A percentile compares a stretch with the other conserved stretches of the same genome.
phyloP scores from a whole-genome alignment of 306 rosid genomes.

The Spatholobus suberectus region DNA sequence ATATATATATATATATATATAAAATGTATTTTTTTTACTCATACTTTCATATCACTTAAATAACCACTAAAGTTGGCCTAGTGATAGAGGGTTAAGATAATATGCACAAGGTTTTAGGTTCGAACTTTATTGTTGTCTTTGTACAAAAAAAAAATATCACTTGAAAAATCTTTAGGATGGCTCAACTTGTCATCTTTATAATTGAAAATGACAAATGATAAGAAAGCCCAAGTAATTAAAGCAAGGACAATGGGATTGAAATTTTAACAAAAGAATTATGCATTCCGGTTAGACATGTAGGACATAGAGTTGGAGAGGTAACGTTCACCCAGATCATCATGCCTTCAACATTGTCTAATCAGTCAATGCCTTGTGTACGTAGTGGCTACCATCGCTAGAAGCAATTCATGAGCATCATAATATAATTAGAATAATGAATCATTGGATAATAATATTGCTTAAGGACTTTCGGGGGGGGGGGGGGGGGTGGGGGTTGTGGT shows the following conservation, averaged over 20 bases:
- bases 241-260: background rate
- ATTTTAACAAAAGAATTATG: background rate
- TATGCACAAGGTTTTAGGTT: too few species aligned
- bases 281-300: background rate
- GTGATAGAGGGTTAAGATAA: too few species aligned
- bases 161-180: background rate
- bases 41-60: background rate
- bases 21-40: too few species aligned
- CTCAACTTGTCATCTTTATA: background rate
- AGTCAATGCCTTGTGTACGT: background rate
- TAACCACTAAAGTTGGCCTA: too few species aligned
- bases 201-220: background rate
- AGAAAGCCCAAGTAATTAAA: background rate
- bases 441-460: too few species aligned
- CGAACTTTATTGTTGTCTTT: too few species aligned
- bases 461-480: too few species aligned
- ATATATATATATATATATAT: too few species aligned
- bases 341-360: background rate
- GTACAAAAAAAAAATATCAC: too few species aligned
- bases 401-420: background rate
- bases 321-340: background rate
- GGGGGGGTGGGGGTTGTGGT: too few species aligned
- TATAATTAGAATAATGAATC: background rate
- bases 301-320: background rate
- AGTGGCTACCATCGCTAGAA: background rate